A percentile compares a stretch with the other conserved stretches of the same genome.
phyloP scores from a whole-genome alignment of 306 rosid genomes.

The Myrica gale region DNA sequence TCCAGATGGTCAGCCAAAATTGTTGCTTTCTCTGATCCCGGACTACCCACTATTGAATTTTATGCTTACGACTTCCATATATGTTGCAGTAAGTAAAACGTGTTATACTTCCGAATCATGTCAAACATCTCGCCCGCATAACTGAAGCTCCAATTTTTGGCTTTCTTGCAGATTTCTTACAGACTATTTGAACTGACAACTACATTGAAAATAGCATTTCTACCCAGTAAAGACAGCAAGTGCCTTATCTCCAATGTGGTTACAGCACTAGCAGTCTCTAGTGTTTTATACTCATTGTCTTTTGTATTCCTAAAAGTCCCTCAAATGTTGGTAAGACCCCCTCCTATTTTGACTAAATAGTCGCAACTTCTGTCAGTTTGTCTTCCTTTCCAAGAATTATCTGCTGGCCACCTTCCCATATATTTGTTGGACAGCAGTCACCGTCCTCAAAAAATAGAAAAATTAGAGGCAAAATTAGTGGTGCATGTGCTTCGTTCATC shows the following conservation, averaged over 20 bases:
- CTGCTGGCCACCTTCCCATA: not conserved
- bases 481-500: not conserved
- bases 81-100: constrained; percentile 63
- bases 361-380: constrained; percentile 6
- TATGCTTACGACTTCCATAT: constrained; percentile 76
- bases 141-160: constrained; percentile 15
- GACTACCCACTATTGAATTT: constrained; percentile 84
- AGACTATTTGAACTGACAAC: constrained; percentile 84
- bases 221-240: constrained; percentile 83
- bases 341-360: not conserved
- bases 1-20: constrained; percentile 93
- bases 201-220: constrained; percentile 75
- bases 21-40: constrained; percentile 83
- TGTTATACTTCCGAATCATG: constrained; percentile 8
- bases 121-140: not conserved
- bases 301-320: constrained; percentile 70
- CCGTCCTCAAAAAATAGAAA: not conserved
- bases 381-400: constrained; percentile 3
- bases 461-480: not conserved
- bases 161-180: constrained; percentile 73
- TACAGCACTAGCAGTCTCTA: constrained; percentile 55
- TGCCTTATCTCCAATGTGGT: constrained; percentile 67
- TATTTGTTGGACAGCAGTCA: not conserved
- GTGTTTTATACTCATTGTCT: constrained; percentile 66
- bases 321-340: constrained; percentile 54